Evolutionary conservation across 2,329 filamentous ascomycete genomes (phyloP), one percentile per base, ranked within the genome.

Genomic region (Fusarium sp.): DNA sequence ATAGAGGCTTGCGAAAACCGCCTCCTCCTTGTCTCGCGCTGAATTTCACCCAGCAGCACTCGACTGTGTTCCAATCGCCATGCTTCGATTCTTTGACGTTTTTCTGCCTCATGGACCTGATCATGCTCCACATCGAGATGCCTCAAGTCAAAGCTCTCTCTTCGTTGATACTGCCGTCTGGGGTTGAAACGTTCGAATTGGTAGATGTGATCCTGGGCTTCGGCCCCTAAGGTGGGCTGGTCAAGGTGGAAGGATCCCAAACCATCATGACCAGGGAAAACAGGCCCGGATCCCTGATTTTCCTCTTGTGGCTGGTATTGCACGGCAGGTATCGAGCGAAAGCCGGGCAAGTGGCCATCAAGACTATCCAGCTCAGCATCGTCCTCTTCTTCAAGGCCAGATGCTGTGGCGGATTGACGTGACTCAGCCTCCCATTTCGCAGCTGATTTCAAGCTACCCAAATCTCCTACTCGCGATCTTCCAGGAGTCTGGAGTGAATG

Each of bases 61-160:
- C 89, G 89, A 80, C 94, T 97, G 79, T 99, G 95, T 77, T 98
- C 95, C 77, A 97, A 82, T 60, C 95, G 89, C 96, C 96, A 99
- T 55, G 89, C 88, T 81, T 98, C 95, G 78, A 99, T 97, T 66
- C 95, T 89, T 74, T 91, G 89, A 78, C 91, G 92, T 78, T 92
- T 91, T 73, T 97, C 94, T 42, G 88, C 84, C 70, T 94, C 91
- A 42, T 90, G 87, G 32, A 85, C 82, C 38, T 84, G 82, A 44
- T 88, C 86, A 40, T 86, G 84, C 61, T 89, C 86, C 46, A 86
- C 72, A 69, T 88, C 85, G 20, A 85, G 76, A 55, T 85, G 83
- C 1, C 83, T 83, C 14, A 87, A 75, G 23, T 89, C 87, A 15
- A 88, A 78, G 69, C 85, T 87, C 70, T 89, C 88, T 14, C 84